These are phyloP conservation scores for Gigaspora rosea DNA, from an alignment of 192 early-diverging fungal species.

Conservation along the genomic window DNA sequence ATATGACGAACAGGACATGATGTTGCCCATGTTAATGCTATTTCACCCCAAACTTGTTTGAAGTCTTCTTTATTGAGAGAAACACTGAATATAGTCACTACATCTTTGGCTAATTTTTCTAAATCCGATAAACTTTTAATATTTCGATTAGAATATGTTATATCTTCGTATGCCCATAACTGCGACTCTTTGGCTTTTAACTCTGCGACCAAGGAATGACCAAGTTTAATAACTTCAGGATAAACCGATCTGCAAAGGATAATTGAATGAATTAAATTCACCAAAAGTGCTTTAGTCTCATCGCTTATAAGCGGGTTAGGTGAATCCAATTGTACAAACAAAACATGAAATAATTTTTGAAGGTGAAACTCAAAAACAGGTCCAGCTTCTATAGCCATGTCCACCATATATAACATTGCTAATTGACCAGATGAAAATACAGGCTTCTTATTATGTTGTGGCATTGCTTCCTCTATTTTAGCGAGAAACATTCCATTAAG, in stretches of 20 bases:
- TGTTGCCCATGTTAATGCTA: slow-evolving; percentile 81
- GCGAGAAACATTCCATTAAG: slow-evolving; percentile 58
- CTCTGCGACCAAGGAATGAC: slow-evolving; percentile 46
- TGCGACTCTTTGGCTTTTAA: slow-evolving; percentile 67
- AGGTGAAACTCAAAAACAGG: slow-evolving; percentile 63
- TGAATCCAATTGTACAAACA: slow-evolving; percentile 85
- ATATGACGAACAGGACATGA: slow-evolving; percentile 82
- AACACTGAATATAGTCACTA: slow-evolving; percentile 48
- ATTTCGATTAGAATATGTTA: slow-evolving; percentile 53
- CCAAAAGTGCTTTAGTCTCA: slow-evolving; percentile 68
- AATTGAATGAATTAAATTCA: slow-evolving; percentile 76
- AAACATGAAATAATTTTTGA: slow-evolving; percentile 69
- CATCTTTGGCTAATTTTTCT: slow-evolving; percentile 49
- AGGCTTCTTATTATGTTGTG: slow-evolving; percentile 63
- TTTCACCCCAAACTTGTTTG: slow-evolving; percentile 75
- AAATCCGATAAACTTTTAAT: slow-evolving; percentile 51
- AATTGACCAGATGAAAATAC: slow-evolving; percentile 77
- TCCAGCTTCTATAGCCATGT: slow-evolving; percentile 76
- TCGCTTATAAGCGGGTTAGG: slow-evolving; percentile 76
- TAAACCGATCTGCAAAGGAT: slow-evolving; percentile 64
- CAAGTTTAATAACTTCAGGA: slow-evolving; percentile 48
- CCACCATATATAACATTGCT: slow-evolving; percentile 76
- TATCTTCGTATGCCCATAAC: slow-evolving; percentile 82
- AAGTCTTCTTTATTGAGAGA: slow-evolving; percentile 46
- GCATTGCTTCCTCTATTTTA: slow-evolving; percentile 68